A percentile compares a stretch with the other conserved stretches of the same genome.
phyloP scores from a whole-genome alignment of 805 yeast genomes.

The Sugiyamaella chiloensis region DNA sequence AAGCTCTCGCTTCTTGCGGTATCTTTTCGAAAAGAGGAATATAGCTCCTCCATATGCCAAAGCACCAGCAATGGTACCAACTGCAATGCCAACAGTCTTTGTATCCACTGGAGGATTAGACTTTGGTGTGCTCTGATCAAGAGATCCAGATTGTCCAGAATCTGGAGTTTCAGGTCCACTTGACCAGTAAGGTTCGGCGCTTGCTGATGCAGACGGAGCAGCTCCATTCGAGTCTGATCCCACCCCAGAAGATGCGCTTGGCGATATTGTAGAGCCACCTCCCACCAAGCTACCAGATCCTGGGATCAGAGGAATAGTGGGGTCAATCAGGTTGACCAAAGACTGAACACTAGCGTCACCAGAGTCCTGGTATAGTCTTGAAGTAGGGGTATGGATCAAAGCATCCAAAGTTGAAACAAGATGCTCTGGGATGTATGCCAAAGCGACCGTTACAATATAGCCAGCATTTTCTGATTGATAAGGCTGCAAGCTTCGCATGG shows the following conservation, averaged over 20 bases:
- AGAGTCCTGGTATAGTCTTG: constrained; percentile 55
- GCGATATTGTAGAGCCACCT: constrained; percentile 31
- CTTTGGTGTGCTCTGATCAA: constrained; percentile 30
- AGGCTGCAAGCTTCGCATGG: constrained; percentile 72
- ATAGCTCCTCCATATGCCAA: constrained; percentile 59
- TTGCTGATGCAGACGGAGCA: constrained; percentile 14
- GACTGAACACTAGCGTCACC: constrained; percentile 52
- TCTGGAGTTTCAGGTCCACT: constrained; percentile 10
- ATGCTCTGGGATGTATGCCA: constrained; percentile 69
- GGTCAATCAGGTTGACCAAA: constrained; percentile 70
- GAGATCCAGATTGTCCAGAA: constrained; percentile 29
- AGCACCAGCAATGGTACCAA: constrained; percentile 82
- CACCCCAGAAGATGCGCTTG: constrained; percentile 14
- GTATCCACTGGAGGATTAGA: constrained; percentile 35
- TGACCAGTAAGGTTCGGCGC: constrained; percentile 12
- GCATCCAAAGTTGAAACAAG: constrained; percentile 49
- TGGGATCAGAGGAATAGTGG: constrained; percentile 49
- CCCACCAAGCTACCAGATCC: constrained; percentile 17
- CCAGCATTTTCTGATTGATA: constrained; percentile 52
- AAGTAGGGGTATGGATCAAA: constrained; percentile 48
- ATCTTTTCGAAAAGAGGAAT: constrained; percentile 51
- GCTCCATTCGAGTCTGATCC: constrained; percentile 6
- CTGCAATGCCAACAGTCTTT: constrained; percentile 70
- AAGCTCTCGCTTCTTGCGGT: constrained; percentile 31
- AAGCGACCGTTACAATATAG: constrained; percentile 85